These are phyloP conservation scores for Trichopus zeylanicus DNA, from an alignment of 116 monocot species.

Conservation along the genomic window DNA sequence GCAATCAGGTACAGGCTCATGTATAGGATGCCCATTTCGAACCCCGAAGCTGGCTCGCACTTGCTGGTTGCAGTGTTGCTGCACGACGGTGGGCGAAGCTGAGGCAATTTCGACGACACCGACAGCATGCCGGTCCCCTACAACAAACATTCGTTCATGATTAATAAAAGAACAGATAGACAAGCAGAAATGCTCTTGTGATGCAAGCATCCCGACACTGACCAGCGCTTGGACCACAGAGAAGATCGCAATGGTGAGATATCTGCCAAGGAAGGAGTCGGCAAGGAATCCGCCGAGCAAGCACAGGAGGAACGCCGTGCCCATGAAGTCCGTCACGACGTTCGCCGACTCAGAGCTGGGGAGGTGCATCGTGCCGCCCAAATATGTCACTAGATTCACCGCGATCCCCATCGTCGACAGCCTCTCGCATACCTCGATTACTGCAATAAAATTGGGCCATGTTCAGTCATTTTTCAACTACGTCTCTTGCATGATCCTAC, in stretches of 20 bases:
- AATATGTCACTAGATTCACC: constrained; percentile 40
- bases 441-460: constrained; percentile 13
- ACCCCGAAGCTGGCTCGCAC: constrained; percentile 17
- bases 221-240: constrained; percentile 22
- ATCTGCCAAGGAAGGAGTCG: constrained; percentile 42
- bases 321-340: constrained; percentile 48
- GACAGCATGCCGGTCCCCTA: constrained; percentile 35
- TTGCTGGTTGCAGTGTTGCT: background rate
- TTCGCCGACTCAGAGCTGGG: constrained; percentile 36
- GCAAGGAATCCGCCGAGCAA: constrained; percentile 48
- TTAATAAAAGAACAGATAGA: too few species aligned
- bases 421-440: constrained; percentile 41
- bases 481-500: too few species aligned
- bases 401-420: constrained; percentile 43
- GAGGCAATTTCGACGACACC: constrained; percentile 16
- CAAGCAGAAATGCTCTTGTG: too few species aligned
- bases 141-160: background rate
- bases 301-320: constrained; percentile 36
- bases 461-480: too few species aligned
- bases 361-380: constrained; percentile 36
- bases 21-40: constrained; percentile 28
- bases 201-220: background rate
- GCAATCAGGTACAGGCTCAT: constrained; percentile 30
- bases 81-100: constrained; percentile 33
- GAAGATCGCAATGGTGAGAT: constrained; percentile 36